Evolutionary conservation across 805 yeast species (phyloP), one percentile per base, ranked within the genome.

Genomic region (Lachancea quebecensis): DNA sequence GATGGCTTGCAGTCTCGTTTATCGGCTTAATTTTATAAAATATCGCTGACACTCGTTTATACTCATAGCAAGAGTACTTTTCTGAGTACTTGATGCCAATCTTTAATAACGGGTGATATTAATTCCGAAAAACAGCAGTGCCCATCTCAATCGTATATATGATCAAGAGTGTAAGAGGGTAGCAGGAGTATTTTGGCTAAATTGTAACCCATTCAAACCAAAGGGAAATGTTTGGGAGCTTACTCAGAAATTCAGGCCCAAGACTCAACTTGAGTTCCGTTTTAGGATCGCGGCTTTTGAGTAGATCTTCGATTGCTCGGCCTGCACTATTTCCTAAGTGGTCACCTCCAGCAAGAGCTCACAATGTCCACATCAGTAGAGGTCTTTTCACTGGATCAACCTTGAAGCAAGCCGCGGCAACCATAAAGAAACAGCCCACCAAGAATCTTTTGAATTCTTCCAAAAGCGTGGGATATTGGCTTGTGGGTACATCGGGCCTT

Each of bases 401-500:
- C 29, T 41, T 55, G 33, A 46, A 32, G 27, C 50, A 54, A 45
- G 43, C 45, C 16, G 44, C 17, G 14, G 34, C 48, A n/a, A 33
- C 44, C 48, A 32, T 49, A 42, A 46, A 56, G 50, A 56, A 44
- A 53, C 39, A 47, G 30, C 50, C 54, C 16, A 55, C 52, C 36
- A 68, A 71, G 67, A 76, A 60, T 41, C 52, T 49, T 47, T 58
- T 70, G 10, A 71, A 71, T 53, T 71, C 83, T 0, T 71, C 79
- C 37, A 79, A 75, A 44, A 59, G 66, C 29, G 91, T 88, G 2
- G 96, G 95, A 0, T 86, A 84, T 60, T 84, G 98, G 87, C 74
- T 95, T 45, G 68, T 90, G 6, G 91, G 93, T 18, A 82, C 95
- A 0, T 85, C 97, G 1, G 83, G 85, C 0, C 69, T 93, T 12